Evolutionary conservation across 495 filamentous ascomycete species (phyloP).

Genomic region (Lindgomyces ingoldianus): DNA sequence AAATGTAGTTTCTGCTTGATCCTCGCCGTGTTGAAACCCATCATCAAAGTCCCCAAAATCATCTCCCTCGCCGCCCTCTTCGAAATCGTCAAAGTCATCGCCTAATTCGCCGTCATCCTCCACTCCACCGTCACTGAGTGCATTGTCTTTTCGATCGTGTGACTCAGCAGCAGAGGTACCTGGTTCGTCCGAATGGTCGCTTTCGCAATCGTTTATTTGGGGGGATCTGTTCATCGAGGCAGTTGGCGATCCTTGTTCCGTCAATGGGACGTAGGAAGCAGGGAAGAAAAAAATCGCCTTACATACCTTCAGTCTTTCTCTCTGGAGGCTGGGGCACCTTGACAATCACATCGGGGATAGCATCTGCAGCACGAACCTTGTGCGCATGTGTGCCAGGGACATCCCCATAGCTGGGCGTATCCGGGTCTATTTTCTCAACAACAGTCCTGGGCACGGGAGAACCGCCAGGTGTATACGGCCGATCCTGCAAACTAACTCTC

Average conservation of each 20-base stretch:
- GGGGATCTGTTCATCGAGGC: constrained; percentile 43
- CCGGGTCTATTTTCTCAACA: constrained; percentile 75
- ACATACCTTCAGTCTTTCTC: constrained; percentile 54
- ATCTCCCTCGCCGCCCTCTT: constrained; percentile 64
- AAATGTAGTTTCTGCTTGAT: constrained; percentile 50
- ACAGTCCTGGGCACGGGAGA: constrained; percentile 75
- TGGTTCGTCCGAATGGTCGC: constrained; percentile 18
- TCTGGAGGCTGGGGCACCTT: constrained; percentile 55
- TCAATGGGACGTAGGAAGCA: constrained; percentile 57
- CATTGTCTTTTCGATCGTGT: constrained; percentile 47
- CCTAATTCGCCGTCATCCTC: constrained; percentile 62
- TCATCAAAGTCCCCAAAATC: constrained; percentile 94
- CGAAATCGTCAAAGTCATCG: constrained; percentile 97
- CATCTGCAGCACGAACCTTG: constrained; percentile 74
- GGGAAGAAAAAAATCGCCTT: constrained; percentile 40
- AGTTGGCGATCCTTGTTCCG: constrained; percentile 58
- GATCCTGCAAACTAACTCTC: constrained; percentile 41
- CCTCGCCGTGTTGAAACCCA: constrained; percentile 66
- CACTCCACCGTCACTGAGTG: constrained; percentile 42
- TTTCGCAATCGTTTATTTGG: constrained; percentile 21
- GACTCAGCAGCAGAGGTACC: constrained; percentile 43
- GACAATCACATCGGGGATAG: constrained; percentile 71
- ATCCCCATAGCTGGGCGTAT: constrained; percentile 74
- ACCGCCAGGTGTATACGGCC: constrained; percentile 54
- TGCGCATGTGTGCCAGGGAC: constrained; percentile 82